These are phyloP conservation scores for Diospyros kaki DNA, from an alignment of 148 eudicot genomes.

Conservation along the genomic window DNA sequence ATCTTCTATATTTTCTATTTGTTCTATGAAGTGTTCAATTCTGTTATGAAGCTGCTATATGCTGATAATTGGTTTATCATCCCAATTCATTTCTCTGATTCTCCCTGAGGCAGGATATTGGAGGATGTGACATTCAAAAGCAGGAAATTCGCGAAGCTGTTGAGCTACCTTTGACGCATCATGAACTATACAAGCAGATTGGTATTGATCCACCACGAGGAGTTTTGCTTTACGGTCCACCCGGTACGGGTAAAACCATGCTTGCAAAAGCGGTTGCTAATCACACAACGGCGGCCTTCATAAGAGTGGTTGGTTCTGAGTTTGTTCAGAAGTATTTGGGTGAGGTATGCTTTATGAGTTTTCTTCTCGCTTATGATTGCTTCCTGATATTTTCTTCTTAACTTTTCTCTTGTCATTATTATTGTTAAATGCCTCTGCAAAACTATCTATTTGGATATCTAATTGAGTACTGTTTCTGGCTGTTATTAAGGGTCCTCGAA, in stretches of 20 bases:
- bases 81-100: background rate
- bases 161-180: constrained; percentile 89
- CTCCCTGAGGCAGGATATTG: constrained; percentile 61
- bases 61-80: background rate
- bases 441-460: background rate
- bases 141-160: constrained; percentile 98
- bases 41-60: background rate
- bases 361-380: background rate
- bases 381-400: too few species aligned
- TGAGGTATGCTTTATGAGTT: constrained; percentile 49
- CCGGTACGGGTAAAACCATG: constrained; percentile 95
- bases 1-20: too few species aligned
- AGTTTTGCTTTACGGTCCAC: constrained; percentile 89
- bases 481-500: constrained; percentile 68
- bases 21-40: too few species aligned
- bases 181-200: constrained; percentile 83
- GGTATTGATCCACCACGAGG: constrained; percentile 97
- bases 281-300: constrained; percentile 89
- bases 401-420: too few species aligned
- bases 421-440: too few species aligned
- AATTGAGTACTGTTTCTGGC: background rate
- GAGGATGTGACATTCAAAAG: constrained; percentile 96
- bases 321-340: constrained; percentile 95
- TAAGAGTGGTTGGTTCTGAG: constrained; percentile 93
- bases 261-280: constrained; percentile 96